Evolutionary conservation across 2,329 filamentous ascomycete species (phyloP), one percentile per base, ranked within the genome.

Genomic region (Plectosphaerella plurivora): DNA sequence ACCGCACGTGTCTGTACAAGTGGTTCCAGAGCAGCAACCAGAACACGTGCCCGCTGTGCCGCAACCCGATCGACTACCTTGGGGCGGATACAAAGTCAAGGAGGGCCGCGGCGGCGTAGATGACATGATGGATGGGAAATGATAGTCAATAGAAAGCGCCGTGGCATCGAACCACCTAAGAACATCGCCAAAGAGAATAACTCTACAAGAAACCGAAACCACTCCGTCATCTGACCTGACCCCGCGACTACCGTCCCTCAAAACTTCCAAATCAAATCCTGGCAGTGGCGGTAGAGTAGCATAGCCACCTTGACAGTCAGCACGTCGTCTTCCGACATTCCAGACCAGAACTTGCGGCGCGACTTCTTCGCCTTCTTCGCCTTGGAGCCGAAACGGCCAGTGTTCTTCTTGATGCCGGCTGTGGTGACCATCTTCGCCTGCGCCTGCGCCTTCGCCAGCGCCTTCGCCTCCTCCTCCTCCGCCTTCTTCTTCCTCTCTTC

Each of bases 21-120:
- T 99, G 94, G 94, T 97, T 99, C 76, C 89, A 90, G 77, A 93
- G 81, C 61, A 96, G 91, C 67, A 95, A 90, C 69, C 87, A 90
- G 64, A 94, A 89, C 63, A 93, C 88, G 47, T 99, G 94, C 70
- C 94, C 94, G 47, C 75, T 99, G 58, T 99, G 94, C 71, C 81
- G 94, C 61, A 96, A 95, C 67, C 86, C 88, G 20, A 97, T 97
- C 67, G 81, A 83, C 51, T 84, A 84, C 47, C 53, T 73, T 16
- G 73, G 73, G 0, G 63, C 71, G 7, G 72, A 75, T 52, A 72
- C 69, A 45, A 57, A 59, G 53, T 47, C 50, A 35, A 50, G 58
- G 37, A 52, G 55, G 33, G 58, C 47, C 12, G 50, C 44, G 9
- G 51, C 35, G 33, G 46, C 46, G 10, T 52, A 49, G 16, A 44